Base-by-base conservation (phyloP, 345 rosid species). In the Dipteronia sinensis region DNA sequence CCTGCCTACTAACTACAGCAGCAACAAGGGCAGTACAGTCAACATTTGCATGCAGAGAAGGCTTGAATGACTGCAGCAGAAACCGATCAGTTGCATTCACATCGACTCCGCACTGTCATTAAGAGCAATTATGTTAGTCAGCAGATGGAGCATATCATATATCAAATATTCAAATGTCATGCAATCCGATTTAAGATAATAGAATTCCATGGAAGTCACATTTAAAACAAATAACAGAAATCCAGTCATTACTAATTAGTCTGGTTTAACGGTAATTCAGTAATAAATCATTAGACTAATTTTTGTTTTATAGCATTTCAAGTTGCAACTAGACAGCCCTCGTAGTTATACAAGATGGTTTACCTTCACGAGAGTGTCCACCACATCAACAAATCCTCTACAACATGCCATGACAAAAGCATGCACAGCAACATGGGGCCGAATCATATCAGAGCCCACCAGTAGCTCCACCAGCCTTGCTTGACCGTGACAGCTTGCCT, bases 1-100 rank as follows among this genome's bases (percentile, higher is more conserved):
- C 94, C 89, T 96, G 99, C 84, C 97, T 87, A 59, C 90, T 88
- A 78, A 96, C 93, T 69, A 91, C 90, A 77, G 95, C 93, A 77
- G 95, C 98, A 22, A 88, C 93, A 83, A 96, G 94, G 29, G 95
- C 90, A 55, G 92, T 87, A 65, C 99, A 94, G 85, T 96, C 95
- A 31, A 89, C 90, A 82, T 94, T 94, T 79, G 96, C 85, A 77
- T 94, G 92, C 69, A 94, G 89, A 76, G 98, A 89, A 85, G 99
- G 99, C 72, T 89, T 94, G 27, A 97, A 91, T 7, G 99, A 96
- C 82, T 81, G 84, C 71, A 96, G 89, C 80, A 96, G 83, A 77
- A 87, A 82, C 78, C 99, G 86, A 71, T 86, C 89, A 3, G 85
- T 83, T 53, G 90, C 86, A 84, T 84, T 83, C 56, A 86, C 88